These are phyloP conservation scores for Vigna radiata DNA, from an alignment of 306 rosid species.

Conservation along the genomic window DNA sequence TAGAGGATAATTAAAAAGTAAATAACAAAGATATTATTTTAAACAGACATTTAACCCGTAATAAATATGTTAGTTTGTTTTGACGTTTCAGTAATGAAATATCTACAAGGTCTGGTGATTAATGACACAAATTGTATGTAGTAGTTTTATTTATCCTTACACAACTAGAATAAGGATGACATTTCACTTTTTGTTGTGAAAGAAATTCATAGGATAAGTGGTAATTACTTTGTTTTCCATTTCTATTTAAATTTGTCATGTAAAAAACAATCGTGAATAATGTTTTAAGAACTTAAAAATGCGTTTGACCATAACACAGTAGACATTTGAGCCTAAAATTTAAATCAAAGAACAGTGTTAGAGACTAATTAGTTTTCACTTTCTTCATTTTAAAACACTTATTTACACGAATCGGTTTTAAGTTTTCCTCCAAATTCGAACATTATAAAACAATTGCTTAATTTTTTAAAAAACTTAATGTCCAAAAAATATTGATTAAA, in stretches of 20 bases:
- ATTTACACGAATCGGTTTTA: neutral
- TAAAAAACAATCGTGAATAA: constrained; percentile 31
- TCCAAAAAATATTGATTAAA: neutral
- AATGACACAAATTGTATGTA: too few species aligned
- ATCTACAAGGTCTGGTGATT: too few species aligned
- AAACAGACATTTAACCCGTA: too few species aligned
- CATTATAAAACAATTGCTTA: neutral
- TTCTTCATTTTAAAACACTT: neutral
- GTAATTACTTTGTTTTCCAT: neutral
- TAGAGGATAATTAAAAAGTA: too few species aligned
- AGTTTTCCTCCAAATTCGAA: neutral
- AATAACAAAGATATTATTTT: too few species aligned
- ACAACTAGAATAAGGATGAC: too few species aligned
- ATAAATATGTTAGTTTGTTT: too few species aligned
- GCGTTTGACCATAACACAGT: constrained; percentile 17
- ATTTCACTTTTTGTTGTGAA: too few species aligned
- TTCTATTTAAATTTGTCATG: constrained; percentile 36
- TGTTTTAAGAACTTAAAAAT: constrained; percentile 20
- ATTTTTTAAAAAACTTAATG: neutral
- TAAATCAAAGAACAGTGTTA: neutral
- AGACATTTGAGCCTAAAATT: neutral
- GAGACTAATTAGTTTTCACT: constrained; percentile 20
- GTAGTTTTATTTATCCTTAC: too few species aligned
- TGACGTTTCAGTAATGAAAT: too few species aligned
- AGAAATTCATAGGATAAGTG: too few species aligned